Percentiles rank a stretch among this genome's conserved stretches.
phyloP scores from a whole-genome alignment of 768 basidiomycete species.

The Daedaleopsis nitida region DNA sequence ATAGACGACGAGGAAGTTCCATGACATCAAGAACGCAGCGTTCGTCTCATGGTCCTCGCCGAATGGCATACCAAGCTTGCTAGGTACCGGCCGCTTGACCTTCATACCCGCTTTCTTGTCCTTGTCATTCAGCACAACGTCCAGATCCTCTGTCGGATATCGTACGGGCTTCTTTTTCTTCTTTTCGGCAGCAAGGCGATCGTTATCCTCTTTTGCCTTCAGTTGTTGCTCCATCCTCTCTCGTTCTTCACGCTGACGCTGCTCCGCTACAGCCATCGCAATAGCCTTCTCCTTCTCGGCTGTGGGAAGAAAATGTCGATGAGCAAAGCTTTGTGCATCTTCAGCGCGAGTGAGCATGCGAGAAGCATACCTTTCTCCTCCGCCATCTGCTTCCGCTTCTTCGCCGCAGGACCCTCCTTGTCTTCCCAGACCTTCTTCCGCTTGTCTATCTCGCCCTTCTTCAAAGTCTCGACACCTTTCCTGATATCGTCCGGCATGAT shows the following conservation, averaged over 20 bases:
- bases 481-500: constrained; percentile 86
- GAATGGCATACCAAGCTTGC: constrained; percentile 65
- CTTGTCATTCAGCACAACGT: constrained; percentile 76
- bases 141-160: constrained; percentile 92
- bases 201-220: constrained; percentile 69
- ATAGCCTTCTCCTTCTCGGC: constrained; percentile 28
- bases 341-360: not conserved
- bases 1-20: constrained; percentile 94
- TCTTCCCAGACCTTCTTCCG: constrained; percentile 90
- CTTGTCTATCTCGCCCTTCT: constrained; percentile 90
- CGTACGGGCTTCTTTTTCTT: constrained; percentile 90
- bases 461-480: constrained; percentile 75
- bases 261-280: constrained; percentile 47
- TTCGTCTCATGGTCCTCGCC: constrained; percentile 65
- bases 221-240: constrained; percentile 70
- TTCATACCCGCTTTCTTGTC: constrained; percentile 81
- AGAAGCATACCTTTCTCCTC: constrained; percentile 68
- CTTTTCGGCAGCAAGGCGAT: constrained; percentile 71
- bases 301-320: not conserved
- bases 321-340: not conserved
- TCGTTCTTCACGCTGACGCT: constrained; percentile 67
- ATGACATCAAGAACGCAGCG: constrained; percentile 85
- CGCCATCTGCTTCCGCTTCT: constrained; percentile 80
- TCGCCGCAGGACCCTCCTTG: constrained; percentile 78
- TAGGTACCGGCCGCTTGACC: constrained; percentile 66